These are phyloP conservation scores for Ceratocystiopsis minuta DNA, from an alignment of 2,329 filamentous ascomycete species.

Conservation along the genomic window DNA sequence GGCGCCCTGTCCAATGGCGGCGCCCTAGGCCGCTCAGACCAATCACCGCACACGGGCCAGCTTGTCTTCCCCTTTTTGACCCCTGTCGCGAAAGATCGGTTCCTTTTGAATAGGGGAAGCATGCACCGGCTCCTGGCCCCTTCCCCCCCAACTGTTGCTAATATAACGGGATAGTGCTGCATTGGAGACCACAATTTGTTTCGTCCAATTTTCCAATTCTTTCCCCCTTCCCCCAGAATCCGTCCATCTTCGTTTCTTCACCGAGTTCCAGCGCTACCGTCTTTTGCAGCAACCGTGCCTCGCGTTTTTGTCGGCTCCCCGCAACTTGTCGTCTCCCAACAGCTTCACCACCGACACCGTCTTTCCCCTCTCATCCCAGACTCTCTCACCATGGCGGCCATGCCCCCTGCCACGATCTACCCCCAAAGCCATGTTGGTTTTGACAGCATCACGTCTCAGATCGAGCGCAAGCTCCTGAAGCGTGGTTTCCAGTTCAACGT, in stretches of 20 bases:
- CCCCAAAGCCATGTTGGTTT: conserved; percentile 98
- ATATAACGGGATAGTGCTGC: conserved; percentile 3
- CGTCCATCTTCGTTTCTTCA: too few relatives aligned
- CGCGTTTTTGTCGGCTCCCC: too few relatives aligned
- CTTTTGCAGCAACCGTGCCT: too few relatives aligned
- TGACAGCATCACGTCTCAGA: conserved; percentile 98
- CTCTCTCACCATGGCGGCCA: conserved; percentile 31
- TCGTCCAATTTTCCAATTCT: conserved; percentile 6
- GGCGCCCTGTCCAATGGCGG: conserved; percentile 2
- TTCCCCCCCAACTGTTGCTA: not conserved
- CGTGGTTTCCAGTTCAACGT: conserved; percentile 96
- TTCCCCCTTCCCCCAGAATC: conserved; percentile 1
- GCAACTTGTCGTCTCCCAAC: too few relatives aligned
- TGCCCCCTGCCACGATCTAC: conserved; percentile 57
- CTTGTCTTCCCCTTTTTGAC: conserved; percentile 6
- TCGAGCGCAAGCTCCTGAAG: conserved; percentile 98
- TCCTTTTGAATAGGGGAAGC: conserved; percentile 5
- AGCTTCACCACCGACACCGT: not conserved
- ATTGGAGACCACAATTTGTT: conserved; percentile 5
- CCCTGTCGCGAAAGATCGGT: conserved; percentile 2
- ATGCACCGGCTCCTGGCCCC: too few relatives aligned
- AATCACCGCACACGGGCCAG: conserved; percentile 1
- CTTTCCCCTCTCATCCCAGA: not conserved
- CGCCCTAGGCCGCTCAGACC: conserved; percentile 1
- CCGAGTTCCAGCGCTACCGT: too few relatives aligned